Conservation (phyloP, 768 basidiomycete species). For the Candolleomyces eurysporus region DNA sequence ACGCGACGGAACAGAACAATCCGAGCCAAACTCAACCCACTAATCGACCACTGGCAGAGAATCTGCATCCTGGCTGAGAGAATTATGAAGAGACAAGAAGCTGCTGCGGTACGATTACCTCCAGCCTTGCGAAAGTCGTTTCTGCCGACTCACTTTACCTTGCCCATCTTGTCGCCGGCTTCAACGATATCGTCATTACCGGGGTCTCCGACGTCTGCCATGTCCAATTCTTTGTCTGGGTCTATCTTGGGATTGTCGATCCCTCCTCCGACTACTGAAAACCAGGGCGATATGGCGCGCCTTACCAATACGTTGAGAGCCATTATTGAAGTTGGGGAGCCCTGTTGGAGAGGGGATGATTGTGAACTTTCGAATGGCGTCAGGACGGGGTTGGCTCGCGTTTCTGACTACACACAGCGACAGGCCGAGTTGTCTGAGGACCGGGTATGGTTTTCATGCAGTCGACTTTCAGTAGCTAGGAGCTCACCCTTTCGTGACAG, state of each 20-base stretch:
- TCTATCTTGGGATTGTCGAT: slow-evolving; percentile 27
- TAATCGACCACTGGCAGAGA: slow-evolving; percentile 92
- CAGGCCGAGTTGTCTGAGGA: slow-evolving; percentile 74
- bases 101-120: slow-evolving; percentile 81
- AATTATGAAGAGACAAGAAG: slow-evolving; percentile 85
- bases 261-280: slow-evolving; percentile 16
- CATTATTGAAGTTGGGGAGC: slow-evolving; percentile 73
- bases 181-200: slow-evolving; percentile 34
- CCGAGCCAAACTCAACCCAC: slow-evolving; percentile 67
- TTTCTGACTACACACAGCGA: slow-evolving; percentile 64
- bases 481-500: slow-evolving; percentile 33
- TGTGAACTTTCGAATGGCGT: slow-evolving; percentile 83
- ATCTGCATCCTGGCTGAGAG: slow-evolving; percentile 87
- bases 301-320: slow-evolving; percentile 80
- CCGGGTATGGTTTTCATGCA: slow-evolving; percentile 46
- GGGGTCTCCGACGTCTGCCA: slow-evolving; percentile 27
- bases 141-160: slow-evolving; percentile 69
- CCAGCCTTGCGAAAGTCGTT: slow-evolving; percentile 61
- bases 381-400: slow-evolving; percentile 62
- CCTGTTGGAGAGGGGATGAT: slow-evolving; percentile 81
- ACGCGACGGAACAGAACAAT: slow-evolving; percentile 49
- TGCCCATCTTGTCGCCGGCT: slow-evolving; percentile 46
- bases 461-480: neutral
- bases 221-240: slow-evolving; percentile 31
- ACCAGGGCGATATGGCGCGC: slow-evolving; percentile 80